These are phyloP conservation scores for Gamsiella multidivaricata DNA, from an alignment of 192 early-diverging fungal genomes.

Conservation along the genomic window DNA sequence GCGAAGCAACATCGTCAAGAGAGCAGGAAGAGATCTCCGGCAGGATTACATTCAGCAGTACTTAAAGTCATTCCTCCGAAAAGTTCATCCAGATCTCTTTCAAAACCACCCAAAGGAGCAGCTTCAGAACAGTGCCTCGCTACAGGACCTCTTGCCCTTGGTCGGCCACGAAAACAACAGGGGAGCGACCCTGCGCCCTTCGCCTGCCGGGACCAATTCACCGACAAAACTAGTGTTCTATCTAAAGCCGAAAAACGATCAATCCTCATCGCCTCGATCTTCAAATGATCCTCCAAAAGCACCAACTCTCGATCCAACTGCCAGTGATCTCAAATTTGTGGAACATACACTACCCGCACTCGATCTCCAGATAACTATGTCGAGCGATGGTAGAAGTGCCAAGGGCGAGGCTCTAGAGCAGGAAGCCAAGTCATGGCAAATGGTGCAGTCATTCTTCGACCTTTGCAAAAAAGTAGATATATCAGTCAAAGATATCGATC, in stretches of 20 bases:
- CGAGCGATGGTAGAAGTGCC: neutral
- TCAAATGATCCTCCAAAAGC: neutral
- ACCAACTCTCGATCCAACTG: neutral
- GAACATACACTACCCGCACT: constrained; percentile 28
- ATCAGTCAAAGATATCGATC: constrained; percentile 18
- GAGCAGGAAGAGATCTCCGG: constrained; percentile 9
- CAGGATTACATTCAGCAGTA: constrained; percentile 37
- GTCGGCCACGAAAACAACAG: constrained; percentile 18
- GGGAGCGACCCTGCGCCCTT: neutral
- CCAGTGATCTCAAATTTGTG: constrained; percentile 3
- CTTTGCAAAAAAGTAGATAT: constrained; percentile 44
- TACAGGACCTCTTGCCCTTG: constrained; percentile 34
- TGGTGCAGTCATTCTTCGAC: constrained; percentile 46
- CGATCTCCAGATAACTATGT: neutral
- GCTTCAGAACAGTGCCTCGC: constrained; percentile 36
- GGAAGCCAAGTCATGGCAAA: constrained; percentile 44
- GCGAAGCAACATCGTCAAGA: constrained; percentile 9
- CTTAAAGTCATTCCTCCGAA: constrained; percentile 36
- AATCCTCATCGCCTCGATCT: neutral
- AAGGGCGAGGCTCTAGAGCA: constrained; percentile 15
- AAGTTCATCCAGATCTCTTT: constrained; percentile 45
- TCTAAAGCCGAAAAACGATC: constrained; percentile 6
- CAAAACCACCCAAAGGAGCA: constrained; percentile 47
- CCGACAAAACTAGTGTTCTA: constrained; percentile 22
- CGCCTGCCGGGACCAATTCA: neutral